Percentiles rank a stretch among this genome's conserved stretches.
Conservation (phyloP, 139 green algal genomes). For the Closterium sp. region DNA sequence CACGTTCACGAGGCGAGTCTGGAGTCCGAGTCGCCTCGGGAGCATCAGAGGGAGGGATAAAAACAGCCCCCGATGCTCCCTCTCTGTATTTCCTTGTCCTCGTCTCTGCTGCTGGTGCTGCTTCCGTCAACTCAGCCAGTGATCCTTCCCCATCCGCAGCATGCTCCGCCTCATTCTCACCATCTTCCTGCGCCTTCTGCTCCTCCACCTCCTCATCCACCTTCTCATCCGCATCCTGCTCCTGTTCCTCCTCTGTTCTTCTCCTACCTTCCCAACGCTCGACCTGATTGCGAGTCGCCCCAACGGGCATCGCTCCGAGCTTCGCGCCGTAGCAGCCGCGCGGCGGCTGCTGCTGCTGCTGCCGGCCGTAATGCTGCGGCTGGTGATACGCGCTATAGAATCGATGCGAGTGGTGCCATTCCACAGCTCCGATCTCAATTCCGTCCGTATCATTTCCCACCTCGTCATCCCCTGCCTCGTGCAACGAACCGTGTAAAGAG, state of each 20-base stretch:
- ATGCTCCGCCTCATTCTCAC: too few species aligned
- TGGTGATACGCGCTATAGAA: background rate
- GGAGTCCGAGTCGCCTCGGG: background rate
- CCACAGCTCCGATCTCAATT: background rate
- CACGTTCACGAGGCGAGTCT: background rate
- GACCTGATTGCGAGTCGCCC: background rate
- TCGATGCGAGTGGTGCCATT: background rate
- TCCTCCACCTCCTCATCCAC: background rate
- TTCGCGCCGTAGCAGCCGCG: background rate
- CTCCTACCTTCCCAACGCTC: background rate
- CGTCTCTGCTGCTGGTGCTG: background rate
- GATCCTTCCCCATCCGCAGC: background rate
- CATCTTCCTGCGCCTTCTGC: background rate
- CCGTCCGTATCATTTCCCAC: background rate
- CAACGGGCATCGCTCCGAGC: background rate
- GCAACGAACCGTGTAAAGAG: background rate
- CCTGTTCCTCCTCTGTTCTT: background rate
- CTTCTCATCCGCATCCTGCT: background rate
- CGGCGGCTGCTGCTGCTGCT: background rate
- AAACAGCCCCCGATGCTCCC: background rate
- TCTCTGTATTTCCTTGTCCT: background rate
- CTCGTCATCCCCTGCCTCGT: background rate
- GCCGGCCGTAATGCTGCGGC: background rate
- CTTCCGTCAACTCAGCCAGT: too few species aligned
- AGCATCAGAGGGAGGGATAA: background rate